These are phyloP conservation scores for Cyclotella baltica DNA, from an alignment of 108 stramenopile genomes.

Conservation along the genomic window DNA sequence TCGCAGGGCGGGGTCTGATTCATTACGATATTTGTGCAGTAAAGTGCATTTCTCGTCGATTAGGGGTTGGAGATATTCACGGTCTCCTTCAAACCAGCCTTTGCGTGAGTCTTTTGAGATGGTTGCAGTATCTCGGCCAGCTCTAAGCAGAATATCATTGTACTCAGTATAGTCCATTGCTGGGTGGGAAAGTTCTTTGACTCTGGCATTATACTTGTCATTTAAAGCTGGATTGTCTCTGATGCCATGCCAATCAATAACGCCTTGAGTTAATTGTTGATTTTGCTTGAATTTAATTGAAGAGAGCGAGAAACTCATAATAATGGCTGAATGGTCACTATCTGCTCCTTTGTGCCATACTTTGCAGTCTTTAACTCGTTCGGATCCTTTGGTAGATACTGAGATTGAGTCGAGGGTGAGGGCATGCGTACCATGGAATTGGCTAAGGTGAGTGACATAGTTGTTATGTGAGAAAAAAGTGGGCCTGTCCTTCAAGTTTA, in stretches of 20 bases:
- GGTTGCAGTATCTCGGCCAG: too few relatives aligned
- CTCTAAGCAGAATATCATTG: too few relatives aligned
- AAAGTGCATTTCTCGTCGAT: too few relatives aligned
- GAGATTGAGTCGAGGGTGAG: not conserved
- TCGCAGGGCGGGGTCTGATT: not conserved
- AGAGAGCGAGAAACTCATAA: not conserved
- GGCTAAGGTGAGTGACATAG: not conserved
- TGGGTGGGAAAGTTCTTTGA: too few relatives aligned
- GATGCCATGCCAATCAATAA: not conserved
- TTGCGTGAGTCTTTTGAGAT: too few relatives aligned
- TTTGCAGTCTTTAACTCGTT: constrained; percentile 1
- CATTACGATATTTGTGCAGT: not conserved
- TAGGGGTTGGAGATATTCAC: not conserved
- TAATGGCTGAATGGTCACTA: not conserved
- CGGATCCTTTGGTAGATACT: not conserved
- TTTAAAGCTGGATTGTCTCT: not conserved
- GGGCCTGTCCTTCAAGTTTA: not conserved
- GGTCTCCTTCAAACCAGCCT: not conserved
- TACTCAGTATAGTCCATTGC: too few relatives aligned
- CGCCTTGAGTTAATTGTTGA: not conserved
- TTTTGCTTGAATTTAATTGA: not conserved
- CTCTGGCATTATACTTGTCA: not conserved
- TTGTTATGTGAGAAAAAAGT: not conserved
- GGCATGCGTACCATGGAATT: not conserved
- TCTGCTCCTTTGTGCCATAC: not conserved